phyloP scores from a whole-genome alignment of 2,329 filamentous ascomycete genomes.

The Tympanopsis confertula region DNA sequence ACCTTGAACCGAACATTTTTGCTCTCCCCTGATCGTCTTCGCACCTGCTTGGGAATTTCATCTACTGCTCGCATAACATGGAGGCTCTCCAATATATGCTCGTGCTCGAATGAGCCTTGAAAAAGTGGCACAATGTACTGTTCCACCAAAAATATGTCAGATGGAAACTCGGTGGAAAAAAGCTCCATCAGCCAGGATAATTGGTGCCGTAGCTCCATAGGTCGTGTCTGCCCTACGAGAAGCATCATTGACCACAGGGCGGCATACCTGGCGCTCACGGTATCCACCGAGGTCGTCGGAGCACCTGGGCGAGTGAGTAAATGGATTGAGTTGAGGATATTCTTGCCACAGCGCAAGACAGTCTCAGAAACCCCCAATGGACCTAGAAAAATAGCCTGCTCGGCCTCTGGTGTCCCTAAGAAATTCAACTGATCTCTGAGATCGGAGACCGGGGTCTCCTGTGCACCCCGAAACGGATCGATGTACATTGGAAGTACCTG shows the following conservation, averaged over 20 bases:
- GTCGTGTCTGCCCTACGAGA: neutral
- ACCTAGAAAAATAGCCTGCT: neutral
- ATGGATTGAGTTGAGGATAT: neutral
- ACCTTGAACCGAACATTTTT: conserved; percentile 1
- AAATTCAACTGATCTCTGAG: neutral
- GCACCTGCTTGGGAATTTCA: neutral
- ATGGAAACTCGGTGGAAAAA: neutral
- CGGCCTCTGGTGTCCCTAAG: neutral
- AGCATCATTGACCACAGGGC: neutral
- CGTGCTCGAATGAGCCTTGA: neutral
- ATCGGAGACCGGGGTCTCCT: neutral
- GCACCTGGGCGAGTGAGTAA: neutral
- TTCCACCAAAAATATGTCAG: neutral
- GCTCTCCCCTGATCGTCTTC: neutral
- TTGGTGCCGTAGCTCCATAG: neutral
- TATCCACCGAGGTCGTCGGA: neutral
- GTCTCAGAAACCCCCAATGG: neutral
- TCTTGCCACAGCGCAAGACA: neutral
- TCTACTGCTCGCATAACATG: neutral
- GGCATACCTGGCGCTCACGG: neutral
- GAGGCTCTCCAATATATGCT: neutral
- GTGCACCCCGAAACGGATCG: conserved; percentile 1
- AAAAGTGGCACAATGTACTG: conserved; percentile 1
- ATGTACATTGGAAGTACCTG: conserved; percentile 1
- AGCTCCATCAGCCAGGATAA: conserved; percentile 1